Base-by-base conservation (phyloP, 257 asterid species). In the Solanum arcanum region DNA sequence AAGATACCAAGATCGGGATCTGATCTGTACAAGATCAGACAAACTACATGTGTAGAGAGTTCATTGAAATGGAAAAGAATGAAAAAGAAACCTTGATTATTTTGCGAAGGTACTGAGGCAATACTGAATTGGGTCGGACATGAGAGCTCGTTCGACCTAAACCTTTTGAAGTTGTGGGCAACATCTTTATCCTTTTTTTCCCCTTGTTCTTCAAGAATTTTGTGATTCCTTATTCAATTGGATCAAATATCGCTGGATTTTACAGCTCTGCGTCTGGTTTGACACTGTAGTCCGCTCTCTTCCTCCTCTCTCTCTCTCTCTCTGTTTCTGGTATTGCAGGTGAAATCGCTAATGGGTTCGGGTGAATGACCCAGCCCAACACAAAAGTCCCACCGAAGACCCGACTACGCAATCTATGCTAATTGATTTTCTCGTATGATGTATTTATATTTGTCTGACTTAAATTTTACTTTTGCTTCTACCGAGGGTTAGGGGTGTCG, bases 91-190 rank as follows among this genome's bases (percentile, higher is more conserved):
- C 99, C 98, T 97, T 95, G 95, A 97, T 90, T 85, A 97, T 94
- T 93, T 98, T 91, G 46, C 99, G 96, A 86, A 97, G 96, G 88
- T 97, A 97, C 86, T 93, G 98, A 86, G 98, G 98, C 84, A 97
- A 90, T 87, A 92, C 74, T 59, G 95, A 91, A 91, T 87, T 93
- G 88, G 95, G 93, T 78, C 99, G 98, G 86, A 89, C 90, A 83
- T 91, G 90, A 83, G 95, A 88, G 90, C 91, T 93, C 89, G 97
- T 86, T 66, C 98, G 95, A 89, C 93, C 70, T 62, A 62, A n/a
- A 62, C 70, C 94, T 93, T 93, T 97, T 21, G 98, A 93, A 86
- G 97, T 88, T 39, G 98, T 95, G 12, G 98, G 99, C 90, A 95
- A 90, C 99, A 94, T 95, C 89, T 74, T 76, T 52, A 27, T 83